Evolutionary conservation across 768 basidiomycete species (phyloP), one percentile per base, ranked within the genome.

Genomic region (Lanmaoa rubissima): DNA sequence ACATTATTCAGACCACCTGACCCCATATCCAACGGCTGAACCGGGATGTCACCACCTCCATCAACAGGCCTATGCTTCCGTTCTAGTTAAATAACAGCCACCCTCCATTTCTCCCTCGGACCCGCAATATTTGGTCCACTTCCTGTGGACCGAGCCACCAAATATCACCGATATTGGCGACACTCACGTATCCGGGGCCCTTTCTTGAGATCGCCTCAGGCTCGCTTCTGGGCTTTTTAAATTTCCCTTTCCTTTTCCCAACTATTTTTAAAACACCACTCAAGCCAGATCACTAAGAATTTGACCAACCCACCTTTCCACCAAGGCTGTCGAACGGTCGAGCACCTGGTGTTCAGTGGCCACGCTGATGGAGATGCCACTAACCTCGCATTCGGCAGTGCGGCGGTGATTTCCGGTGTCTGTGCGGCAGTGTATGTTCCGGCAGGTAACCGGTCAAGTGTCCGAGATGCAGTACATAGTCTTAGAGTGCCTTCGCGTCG

Each of bases 31-130:
- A n/a, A n/a, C n/a, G n/a, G 13, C 42, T 28, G 53, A 26, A 47
- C 28, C 43, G 24, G 26, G 43, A 26, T n/a, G n/a, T 9, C 36
- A 24, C 21, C 59, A 36, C 28, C 56, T n/a, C 49, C 51, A 68
- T 68, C 65, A 62, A 56, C 58, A 58, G 48, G 52, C 40, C 55
- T 65, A 63, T 63, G 64, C 58, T 36, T 51, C 45, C 35, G 21
- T 53, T 24, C 47, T 36, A 19, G 24, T 2, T 14, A n/a, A n/a
- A n/a, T n/a, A n/a, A n/a, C n/a, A 48, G 10, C 34, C 19, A 24
- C 50, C 48, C 58, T 39, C 57, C 38, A 46, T 50, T 60, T 44
- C 40, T 31, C 48, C 31, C 49, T 70, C 69, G 69, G 69, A 56
- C 61, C 69, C 69, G 70, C 67, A 53, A 13, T 24, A n/a, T n/a